Conservation (phyloP, 2,329 filamentous ascomycete genomes). For the Furcasterigmium sp. region DNA sequence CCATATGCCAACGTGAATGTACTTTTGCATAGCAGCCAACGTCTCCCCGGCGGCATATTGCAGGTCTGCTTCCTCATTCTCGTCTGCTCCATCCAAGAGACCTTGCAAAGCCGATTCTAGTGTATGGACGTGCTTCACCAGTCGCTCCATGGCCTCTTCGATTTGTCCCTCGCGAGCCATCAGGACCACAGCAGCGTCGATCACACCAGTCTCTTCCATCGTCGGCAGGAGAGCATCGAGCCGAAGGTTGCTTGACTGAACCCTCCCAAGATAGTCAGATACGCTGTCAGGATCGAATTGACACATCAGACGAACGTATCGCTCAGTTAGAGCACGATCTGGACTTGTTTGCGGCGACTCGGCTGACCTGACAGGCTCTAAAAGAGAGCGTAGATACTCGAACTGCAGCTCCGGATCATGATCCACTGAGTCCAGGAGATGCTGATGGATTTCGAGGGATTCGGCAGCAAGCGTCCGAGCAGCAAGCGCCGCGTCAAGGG, state of each 20-base stretch:
- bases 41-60: slow-evolving; percentile 68
- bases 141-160: slow-evolving; percentile 74
- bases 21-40: slow-evolving; percentile 77
- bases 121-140: slow-evolving; percentile 74
- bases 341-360: slow-evolving; percentile 7
- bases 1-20: slow-evolving; percentile 91
- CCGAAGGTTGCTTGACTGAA: slow-evolving; percentile 72
- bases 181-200: slow-evolving; percentile 88
- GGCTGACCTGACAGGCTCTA: slow-evolving; percentile 50
- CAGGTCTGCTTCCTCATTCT: slow-evolving; percentile 48
- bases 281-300: slow-evolving; percentile 77
- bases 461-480: slow-evolving; percentile 60
- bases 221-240: slow-evolving; percentile 70
- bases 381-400: slow-evolving; percentile 67
- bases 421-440: slow-evolving; percentile 56
- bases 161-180: slow-evolving; percentile 86
- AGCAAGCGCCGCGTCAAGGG: slow-evolving; percentile 59
- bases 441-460: slow-evolving; percentile 60
- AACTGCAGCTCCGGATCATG: slow-evolving; percentile 64
- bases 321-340: slow-evolving; percentile 65
- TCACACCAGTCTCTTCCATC: slow-evolving; percentile 83
- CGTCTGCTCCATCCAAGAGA: slow-evolving; percentile 57
- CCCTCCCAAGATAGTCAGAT: slow-evolving; percentile 71
- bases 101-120: slow-evolving; percentile 75
- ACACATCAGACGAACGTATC: slow-evolving; percentile 89